Evolutionary conservation across 306 rosid genomes (phyloP), one percentile per base, ranked within the genome.

Genomic region (Dalbergia oliveri): DNA sequence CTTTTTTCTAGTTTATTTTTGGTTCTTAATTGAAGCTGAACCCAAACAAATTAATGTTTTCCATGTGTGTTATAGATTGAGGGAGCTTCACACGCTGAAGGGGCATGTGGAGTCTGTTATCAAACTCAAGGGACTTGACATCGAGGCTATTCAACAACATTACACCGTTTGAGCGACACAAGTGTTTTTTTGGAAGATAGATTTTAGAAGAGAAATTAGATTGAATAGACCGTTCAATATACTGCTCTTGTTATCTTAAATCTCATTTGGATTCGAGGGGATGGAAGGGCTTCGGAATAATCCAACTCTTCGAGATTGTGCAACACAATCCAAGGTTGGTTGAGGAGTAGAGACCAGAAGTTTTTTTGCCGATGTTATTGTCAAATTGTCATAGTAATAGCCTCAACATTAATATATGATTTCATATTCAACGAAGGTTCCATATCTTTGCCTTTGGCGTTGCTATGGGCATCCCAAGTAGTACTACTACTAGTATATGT

Each of bases 41-140:
- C 0, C 47, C 8, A 18, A 31, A 21, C 33, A 53, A 26, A 26
- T 26, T 4, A 63, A 4, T 26, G 11, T n/a, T 31, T 8, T 23
- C 23, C 31, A 14, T 44, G 47, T 81, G 9, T 60, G 33, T 58
- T 75, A 33, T 66, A 91, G 97, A 89, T 79, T 93, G 79, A 94
- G 98, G 88, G 98, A 92, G 88, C 97, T 92, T 73, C 93, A 94
- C 61, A 92, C 98, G 26, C 87, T 94, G 5, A 94, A 92, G 75
- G 97, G 98, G 4, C 98, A 94, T 34, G 98, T 94, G 0, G 98
- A 92, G 33, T 94, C 98, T 3, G 97, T 94, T 18, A 97, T 94
- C 56, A 94, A 94, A 23, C 90, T 94, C 34, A 94, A 94, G 74
- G 97, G 98, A 37, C 91, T 94, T 65, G 98, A 92, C 70, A 94